These are phyloP conservation scores for Graphium sp. DNA, from an alignment of 2,329 filamentous ascomycete genomes.

Conservation along the genomic window DNA sequence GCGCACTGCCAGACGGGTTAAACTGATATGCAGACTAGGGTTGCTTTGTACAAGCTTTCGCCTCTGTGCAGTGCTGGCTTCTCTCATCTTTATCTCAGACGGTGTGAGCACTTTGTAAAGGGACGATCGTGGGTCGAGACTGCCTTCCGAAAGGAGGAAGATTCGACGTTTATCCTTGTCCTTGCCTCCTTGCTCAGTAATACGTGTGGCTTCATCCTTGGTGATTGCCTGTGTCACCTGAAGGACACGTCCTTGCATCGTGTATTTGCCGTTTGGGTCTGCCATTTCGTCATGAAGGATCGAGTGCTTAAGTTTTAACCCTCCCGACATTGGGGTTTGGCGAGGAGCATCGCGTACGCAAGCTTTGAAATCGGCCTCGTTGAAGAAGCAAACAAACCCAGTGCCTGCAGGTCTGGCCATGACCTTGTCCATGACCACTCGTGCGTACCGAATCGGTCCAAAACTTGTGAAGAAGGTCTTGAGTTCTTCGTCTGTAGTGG, in stretches of 20 bases:
- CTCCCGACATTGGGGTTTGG: conserved; percentile 10
- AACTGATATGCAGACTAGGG: conserved; percentile 70
- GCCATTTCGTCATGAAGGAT: conserved; percentile 74
- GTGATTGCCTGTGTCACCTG: conserved; percentile 74
- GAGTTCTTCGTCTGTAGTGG: conserved; percentile 64
- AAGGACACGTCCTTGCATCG: conserved; percentile 74
- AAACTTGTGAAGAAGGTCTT: conserved; percentile 80
- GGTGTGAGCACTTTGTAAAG: conserved; percentile 62
- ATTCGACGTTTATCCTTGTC: conserved; percentile 83
- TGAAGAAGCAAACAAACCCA: conserved; percentile 87
- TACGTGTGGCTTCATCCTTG: conserved; percentile 59
- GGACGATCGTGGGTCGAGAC: conserved; percentile 59
- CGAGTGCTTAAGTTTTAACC: conserved; percentile 50
- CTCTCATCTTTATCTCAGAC: conserved; percentile 72
- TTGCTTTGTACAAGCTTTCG: conserved; percentile 85
- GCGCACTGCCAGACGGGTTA: conserved; percentile 79
- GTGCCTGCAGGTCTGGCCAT: conserved; percentile 83
- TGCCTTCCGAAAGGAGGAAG: conserved; percentile 77
- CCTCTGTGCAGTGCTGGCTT: conserved; percentile 72
- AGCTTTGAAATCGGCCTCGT: conserved; percentile 52
- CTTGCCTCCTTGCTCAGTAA: conserved; percentile 57
- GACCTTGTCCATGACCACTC: conserved; percentile 73
- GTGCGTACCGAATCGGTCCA: conserved; percentile 74
- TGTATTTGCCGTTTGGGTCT: conserved; percentile 74
- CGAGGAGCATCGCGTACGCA: conserved; percentile 66